Evolutionary conservation across 345 rosid genomes (phyloP).

Genomic region (Zanthoxylum bungeanum): DNA sequence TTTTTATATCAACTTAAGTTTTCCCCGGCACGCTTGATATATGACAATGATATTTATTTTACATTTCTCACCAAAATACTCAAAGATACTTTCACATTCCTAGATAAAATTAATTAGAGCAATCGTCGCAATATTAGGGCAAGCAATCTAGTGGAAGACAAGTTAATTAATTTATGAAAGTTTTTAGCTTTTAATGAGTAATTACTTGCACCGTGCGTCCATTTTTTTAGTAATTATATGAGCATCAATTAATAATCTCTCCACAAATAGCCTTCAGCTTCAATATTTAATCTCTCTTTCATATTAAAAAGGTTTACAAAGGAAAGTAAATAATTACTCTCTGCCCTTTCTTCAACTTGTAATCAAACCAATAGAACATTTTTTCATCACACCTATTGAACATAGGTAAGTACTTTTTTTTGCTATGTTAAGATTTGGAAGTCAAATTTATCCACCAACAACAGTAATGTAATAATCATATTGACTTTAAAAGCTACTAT

Average conservation of each 20-base stretch:
- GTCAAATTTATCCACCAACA: conserved; percentile 34
- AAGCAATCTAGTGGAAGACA: conserved; percentile 7
- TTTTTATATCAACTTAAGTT: no score
- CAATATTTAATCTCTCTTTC: conserved; percentile 9
- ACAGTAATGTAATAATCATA: conserved; percentile 31
- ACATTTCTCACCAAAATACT: no score
- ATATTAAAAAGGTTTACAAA: neutral
- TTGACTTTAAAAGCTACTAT: conserved; percentile 8
- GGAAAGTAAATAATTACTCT: neutral
- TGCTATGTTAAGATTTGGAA: neutral
- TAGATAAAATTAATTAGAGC: no score
- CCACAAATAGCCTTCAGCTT: neutral
- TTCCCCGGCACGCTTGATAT: no score
- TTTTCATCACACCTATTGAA: neutral
- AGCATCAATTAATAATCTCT: conserved; percentile 12
- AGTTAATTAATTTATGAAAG: conserved; percentile 1
- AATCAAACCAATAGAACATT: neutral
- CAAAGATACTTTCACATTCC: no score
- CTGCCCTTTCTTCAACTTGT: conserved; percentile 1
- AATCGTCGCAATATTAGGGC: neutral
- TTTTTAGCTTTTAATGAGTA: neutral
- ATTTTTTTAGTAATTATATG: conserved; percentile 26
- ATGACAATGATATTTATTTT: no score
- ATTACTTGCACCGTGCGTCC: no score
- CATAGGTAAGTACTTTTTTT: neutral